These are phyloP conservation scores for Mycena leptocephala DNA, from an alignment of 768 basidiomycete genomes.

Conservation along the genomic window DNA sequence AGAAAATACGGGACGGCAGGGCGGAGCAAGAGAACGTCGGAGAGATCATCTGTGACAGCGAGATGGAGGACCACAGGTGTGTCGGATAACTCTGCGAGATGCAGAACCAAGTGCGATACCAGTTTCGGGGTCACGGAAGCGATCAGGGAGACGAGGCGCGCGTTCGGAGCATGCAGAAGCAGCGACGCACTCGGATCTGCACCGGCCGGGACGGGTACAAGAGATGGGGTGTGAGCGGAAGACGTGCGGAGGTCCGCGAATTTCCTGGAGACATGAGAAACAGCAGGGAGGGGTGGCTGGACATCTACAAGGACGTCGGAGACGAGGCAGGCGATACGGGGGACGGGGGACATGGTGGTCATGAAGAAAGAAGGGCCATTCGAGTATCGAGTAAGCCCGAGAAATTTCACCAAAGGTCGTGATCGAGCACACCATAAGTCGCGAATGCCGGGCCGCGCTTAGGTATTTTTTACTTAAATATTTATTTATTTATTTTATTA, in stretches of 20 bases:
- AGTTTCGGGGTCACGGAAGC: slow-evolving; percentile 66
- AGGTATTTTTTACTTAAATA: neutral
- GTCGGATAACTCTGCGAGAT: slow-evolving; percentile 78
- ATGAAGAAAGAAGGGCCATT: neutral
- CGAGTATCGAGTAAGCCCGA: neutral
- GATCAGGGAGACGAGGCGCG: slow-evolving; percentile 74
- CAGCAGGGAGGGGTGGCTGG: slow-evolving; percentile 57
- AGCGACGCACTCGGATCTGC: slow-evolving; percentile 77
- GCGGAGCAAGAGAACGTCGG: slow-evolving; percentile 83
- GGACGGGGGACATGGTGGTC: slow-evolving; percentile 58
- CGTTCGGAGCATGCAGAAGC: slow-evolving; percentile 58
- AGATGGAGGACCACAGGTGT: slow-evolving; percentile 83
- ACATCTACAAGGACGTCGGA: slow-evolving; percentile 80
- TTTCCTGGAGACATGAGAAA: slow-evolving; percentile 59
- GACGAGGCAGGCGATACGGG: slow-evolving; percentile 80
- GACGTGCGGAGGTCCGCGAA: slow-evolving; percentile 54
- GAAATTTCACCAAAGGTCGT: neutral
- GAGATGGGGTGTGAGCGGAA: slow-evolving; percentile 57
- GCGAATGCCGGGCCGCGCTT: neutral
- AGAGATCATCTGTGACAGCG: slow-evolving; percentile 75
- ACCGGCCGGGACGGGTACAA: slow-evolving; percentile 72
- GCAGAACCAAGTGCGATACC: slow-evolving; percentile 74
- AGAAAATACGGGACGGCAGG: slow-evolving; percentile 88
- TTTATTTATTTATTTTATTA: neutral
- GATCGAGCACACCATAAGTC: slow-evolving; percentile 13